Percentiles rank a stretch among this genome's conserved stretches.
Evolutionary conservation across 2,329 filamentous ascomycete species (phyloP).

Genomic region (Cryphonectria japonica): DNA sequence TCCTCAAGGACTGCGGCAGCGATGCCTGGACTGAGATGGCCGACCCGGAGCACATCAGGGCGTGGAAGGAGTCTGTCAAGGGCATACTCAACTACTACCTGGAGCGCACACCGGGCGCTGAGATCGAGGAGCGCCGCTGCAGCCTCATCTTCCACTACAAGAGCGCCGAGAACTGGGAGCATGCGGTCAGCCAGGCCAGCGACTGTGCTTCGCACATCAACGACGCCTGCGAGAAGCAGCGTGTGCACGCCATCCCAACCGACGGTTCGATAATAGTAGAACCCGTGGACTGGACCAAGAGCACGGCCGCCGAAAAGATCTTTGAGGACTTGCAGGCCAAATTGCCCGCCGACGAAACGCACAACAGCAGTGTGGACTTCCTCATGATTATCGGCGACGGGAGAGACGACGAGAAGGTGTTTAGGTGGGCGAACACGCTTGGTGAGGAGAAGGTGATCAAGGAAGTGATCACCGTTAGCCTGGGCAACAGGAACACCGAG

Average conservation of each 20-base stretch:
- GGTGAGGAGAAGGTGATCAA: constrained; percentile 61
- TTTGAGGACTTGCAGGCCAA: constrained; percentile 60
- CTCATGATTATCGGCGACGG: constrained; percentile 89
- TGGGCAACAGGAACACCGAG: constrained; percentile 87
- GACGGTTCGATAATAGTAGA: constrained; percentile 85
- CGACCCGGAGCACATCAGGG: constrained; percentile 68
- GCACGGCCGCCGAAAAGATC: constrained; percentile 76
- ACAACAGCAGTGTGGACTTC: constrained; percentile 70
- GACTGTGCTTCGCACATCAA: constrained; percentile 96
- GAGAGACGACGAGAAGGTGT: constrained; percentile 90
- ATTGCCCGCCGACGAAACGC: constrained; percentile 39
- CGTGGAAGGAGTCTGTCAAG: constrained; percentile 84
- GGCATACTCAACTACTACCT: constrained; percentile 87
- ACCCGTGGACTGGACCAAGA: constrained; percentile 84
- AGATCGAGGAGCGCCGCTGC: constrained; percentile 89
- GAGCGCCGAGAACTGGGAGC: constrained; percentile 75
- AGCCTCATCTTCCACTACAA: constrained; percentile 91
- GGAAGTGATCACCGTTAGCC: constrained; percentile 81
- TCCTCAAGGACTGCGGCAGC: constrained; percentile 72
- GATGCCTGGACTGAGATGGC: constrained; percentile 79
- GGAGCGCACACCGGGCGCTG: constrained; percentile 85
- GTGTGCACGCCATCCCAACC: constrained; percentile 80
- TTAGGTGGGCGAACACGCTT: constrained; percentile 88
- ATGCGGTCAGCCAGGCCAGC: constrained; percentile 77
- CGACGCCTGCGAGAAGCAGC: constrained; percentile 82